Evolutionary conservation across 169 alveolate species (phyloP).

Genomic region (Haemoproteus tartakovskyi): DNA sequence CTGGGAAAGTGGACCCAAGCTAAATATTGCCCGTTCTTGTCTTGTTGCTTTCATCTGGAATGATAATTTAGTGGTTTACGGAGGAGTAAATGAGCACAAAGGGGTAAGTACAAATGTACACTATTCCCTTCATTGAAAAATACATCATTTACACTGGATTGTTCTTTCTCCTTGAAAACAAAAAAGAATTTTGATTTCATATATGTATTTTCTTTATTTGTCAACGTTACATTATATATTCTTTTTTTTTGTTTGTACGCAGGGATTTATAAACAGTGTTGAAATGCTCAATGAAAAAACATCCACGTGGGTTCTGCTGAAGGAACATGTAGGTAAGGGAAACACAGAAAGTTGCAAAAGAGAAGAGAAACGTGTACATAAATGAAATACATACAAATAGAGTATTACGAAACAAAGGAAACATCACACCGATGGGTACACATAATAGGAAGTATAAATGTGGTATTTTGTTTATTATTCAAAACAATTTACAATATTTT

Average conservation of each 20-base stretch:
- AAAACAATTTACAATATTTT: too few relatives aligned
- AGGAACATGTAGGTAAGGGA: constrained; percentile 3
- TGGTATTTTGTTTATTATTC: too few relatives aligned
- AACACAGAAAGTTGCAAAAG: too few relatives aligned
- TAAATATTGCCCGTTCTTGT: constrained; percentile 34
- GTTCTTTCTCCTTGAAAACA: not conserved
- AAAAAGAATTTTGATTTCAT: too few relatives aligned
- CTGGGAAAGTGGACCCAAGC: constrained; percentile 40
- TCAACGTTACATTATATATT: not conserved
- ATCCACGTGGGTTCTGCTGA: constrained; percentile 18
- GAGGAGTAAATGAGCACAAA: constrained; percentile 31
- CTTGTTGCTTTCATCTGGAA: constrained; percentile 49
- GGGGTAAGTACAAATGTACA: constrained; percentile 19
- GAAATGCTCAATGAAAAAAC: constrained; percentile 57
- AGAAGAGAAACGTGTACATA: too few relatives aligned
- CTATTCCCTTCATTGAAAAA: not conserved
- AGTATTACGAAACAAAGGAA: too few relatives aligned
- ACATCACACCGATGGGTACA: too few relatives aligned
- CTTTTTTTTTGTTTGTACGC: not conserved
- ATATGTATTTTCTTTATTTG: not conserved
- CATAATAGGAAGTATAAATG: too few relatives aligned
- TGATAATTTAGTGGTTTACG: constrained; percentile 51
- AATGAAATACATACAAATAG: too few relatives aligned
- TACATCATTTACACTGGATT: too few relatives aligned
- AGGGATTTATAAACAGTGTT: constrained; percentile 35